Base-by-base conservation (phyloP, 768 basidiomycete genomes). In the Phanerochaete sordida region DNA sequence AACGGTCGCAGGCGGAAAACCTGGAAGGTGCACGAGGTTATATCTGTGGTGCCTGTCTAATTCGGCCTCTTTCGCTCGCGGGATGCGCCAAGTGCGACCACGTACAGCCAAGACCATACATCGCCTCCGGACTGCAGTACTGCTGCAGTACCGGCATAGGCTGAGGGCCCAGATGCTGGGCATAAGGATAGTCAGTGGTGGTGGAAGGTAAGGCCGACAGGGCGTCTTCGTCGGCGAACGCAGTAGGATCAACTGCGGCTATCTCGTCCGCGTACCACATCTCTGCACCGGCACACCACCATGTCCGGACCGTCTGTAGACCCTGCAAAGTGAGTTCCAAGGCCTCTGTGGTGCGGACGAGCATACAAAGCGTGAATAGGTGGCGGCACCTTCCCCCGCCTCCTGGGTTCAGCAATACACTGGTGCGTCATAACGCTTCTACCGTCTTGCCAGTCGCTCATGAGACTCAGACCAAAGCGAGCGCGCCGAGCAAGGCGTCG, bases 381-480 rank as follows among this genome's bases (percentile, higher is more conserved):
- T 88, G 84, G 84, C 79, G 77, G 62, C 79, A 80, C 65, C 78
- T 90, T 4, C 81, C 84, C 0, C 80, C 85, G 26, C 87, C 88
- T 0, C 87, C 86, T 49, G 84, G 87, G n/a, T 89, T 89, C 74
- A 68, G 79, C 11, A 68, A 75, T 6, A 65, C 79, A 27, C 74
- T 76, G 13, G 66, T 72, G 39, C 49, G 75, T 62, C 47, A 48
- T 28, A 63, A 63, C 50, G 66, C 64, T 35, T 52, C 19, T 31
- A 8, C 52, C 27, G 49, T 13, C 11, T 27, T 28, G 19, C 23
- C 33, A 33, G 16, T 2, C 16, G 30, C n/a, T 27, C 16, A n/a
- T 21, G 54, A 33, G 23, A 23, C 47, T 13, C 49, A 37, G 23
- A 28, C 33, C 56, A 69, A 88, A 84, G 73, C 80, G 27, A 82